phyloP scores from a whole-genome alignment of 306 rosid genomes.

The Lathyrus sativus region DNA sequence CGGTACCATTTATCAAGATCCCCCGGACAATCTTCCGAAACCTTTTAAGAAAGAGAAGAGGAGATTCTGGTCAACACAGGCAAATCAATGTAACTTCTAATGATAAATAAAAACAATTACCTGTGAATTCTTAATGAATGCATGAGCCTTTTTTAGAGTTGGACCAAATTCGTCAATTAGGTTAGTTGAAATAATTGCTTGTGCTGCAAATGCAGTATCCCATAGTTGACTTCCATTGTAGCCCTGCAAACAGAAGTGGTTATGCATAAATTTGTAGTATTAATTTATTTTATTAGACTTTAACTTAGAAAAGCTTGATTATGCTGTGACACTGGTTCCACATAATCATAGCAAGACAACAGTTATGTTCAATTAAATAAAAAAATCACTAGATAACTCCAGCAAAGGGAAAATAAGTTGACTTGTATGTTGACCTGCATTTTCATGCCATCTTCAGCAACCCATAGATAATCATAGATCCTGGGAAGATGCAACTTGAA shows the following conservation, averaged over 20 bases:
- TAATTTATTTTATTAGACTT: conserved; percentile 10
- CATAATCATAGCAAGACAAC: conserved; percentile 21
- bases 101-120: conserved; percentile 42
- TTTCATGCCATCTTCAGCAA: conserved; percentile 98
- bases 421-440: conserved; percentile 65
- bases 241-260: conserved; percentile 62
- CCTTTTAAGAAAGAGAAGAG: conserved; percentile 44
- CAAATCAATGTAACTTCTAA: conserved; percentile 6
- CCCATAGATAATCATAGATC: conserved; percentile 78
- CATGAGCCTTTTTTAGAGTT: conserved; percentile 74
- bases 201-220: conserved; percentile 85
- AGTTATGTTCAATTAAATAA: conserved; percentile 23
- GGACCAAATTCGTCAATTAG: conserved; percentile 67
- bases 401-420: conserved; percentile 40
- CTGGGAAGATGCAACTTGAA: conserved; percentile 89
- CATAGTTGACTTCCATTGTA: conserved; percentile 97
- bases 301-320: conserved; percentile 14
- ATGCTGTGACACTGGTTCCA: conserved; percentile 24
- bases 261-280: conserved; percentile 3
- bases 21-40: conserved; percentile 72
- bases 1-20: conserved; percentile 78
- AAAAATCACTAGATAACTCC: conserved; percentile 29
- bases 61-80: conserved; percentile 35
- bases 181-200: conserved; percentile 82
- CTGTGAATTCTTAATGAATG: conserved; percentile 77